Percentiles rank a stretch among this genome's conserved stretches.
Conservation (phyloP, 2,329 filamentous ascomycete species). For the Ophiostoma tasmaniense region DNA sequence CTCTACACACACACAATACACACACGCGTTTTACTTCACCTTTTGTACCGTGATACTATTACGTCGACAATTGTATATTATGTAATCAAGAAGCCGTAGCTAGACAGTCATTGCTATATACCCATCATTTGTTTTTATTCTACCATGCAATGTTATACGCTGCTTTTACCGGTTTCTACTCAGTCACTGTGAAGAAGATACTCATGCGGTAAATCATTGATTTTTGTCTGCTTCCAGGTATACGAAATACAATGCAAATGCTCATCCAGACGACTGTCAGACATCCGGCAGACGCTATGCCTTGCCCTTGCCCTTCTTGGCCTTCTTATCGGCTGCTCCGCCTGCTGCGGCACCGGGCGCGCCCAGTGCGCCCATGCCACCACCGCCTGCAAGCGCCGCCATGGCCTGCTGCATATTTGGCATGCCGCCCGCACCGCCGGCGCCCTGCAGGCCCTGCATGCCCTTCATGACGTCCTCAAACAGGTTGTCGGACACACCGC, state of each 20-base stretch:
- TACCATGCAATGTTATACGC: too few relatives aligned
- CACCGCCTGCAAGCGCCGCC: slow-evolving; percentile 19
- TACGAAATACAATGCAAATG: not conserved
- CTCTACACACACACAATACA: too few relatives aligned
- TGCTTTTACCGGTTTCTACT: not conserved
- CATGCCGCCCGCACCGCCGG: slow-evolving; percentile 25
- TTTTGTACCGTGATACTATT: too few relatives aligned
- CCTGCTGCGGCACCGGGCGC: not conserved
- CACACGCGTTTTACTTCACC: too few relatives aligned
- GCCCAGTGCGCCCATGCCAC: slow-evolving; percentile 10
- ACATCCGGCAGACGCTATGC: not conserved
- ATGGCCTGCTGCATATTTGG: slow-evolving; percentile 14
- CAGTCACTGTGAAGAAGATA: not conserved
- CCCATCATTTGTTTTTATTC: not conserved
- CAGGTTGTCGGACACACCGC: slow-evolving; percentile 88
- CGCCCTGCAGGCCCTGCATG: slow-evolving; percentile 48
- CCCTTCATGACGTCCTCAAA: slow-evolving; percentile 96
- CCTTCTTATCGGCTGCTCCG: slow-evolving; percentile 10
- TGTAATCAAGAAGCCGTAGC: not conserved
- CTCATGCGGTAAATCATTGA: not conserved
- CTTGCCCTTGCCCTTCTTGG: slow-evolving; percentile 27
- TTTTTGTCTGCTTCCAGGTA: not conserved
- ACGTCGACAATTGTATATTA: too few relatives aligned
- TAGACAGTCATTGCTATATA: not conserved
- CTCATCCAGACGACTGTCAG: not conserved